A percentile compares a stretch with the other conserved stretches of the same genome.
Conservation (phyloP, 2,329 filamentous ascomycete genomes). For the Fusarium chlamydosporum region DNA sequence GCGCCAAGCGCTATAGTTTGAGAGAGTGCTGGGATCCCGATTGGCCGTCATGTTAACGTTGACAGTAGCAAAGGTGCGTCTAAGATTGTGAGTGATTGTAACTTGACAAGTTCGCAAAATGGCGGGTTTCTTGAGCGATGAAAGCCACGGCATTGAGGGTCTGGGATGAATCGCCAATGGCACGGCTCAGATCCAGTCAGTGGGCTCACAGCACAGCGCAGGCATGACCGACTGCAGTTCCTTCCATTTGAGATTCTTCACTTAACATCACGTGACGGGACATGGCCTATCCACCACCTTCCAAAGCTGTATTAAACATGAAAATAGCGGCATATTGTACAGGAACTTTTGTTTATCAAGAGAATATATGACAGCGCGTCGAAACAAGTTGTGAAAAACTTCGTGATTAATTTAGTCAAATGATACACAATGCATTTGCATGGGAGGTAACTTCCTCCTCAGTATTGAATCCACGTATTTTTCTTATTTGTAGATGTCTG, state of each 20-base stretch:
- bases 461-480: neutral
- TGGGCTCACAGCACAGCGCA: conserved; percentile 3
- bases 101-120: conserved; percentile 46
- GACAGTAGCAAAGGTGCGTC: conserved; percentile 52
- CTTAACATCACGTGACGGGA: conserved; percentile 38
- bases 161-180: conserved; percentile 30
- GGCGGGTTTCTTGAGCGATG: conserved; percentile 48
- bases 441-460: neutral
- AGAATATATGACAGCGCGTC: conserved; percentile 3
- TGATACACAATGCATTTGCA: neutral
- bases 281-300: conserved; percentile 18
- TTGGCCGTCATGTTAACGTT: conserved; percentile 52
- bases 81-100: conserved; percentile 46
- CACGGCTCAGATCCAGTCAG: conserved; percentile 22
- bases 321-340: conserved; percentile 19
- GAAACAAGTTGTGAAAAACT: conserved; percentile 19
- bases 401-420: conserved; percentile 6
- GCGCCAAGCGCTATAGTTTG: conserved; percentile 91
- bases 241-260: conserved; percentile 31
- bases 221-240: conserved; percentile 16
- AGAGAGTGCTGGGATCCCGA: conserved; percentile 89
- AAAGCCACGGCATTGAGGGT: conserved; percentile 50
- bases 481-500: conserved; percentile 16
- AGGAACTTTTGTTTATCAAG: conserved; percentile 24
- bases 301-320: conserved; percentile 29